These are phyloP conservation scores for Yamadazyma sp. DNA, from an alignment of 1,139 yeast species.

Conservation along the genomic window DNA sequence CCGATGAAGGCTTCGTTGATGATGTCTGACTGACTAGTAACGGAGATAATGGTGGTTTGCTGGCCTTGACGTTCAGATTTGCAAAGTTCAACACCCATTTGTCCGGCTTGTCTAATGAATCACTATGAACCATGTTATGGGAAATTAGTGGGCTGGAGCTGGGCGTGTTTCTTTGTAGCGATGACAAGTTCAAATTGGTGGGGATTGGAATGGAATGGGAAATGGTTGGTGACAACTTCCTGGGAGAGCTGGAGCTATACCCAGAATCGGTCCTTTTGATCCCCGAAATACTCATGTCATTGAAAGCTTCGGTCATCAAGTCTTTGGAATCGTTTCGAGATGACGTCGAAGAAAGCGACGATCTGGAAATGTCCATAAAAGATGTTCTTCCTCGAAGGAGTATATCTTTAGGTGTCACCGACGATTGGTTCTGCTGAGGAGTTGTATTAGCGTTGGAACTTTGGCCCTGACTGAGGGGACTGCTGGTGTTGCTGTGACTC, in stretches of 20 bases:
- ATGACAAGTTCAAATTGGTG: constrained; percentile 47
- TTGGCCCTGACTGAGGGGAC: background rate
- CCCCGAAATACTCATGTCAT: constrained; percentile 18
- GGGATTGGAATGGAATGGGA: constrained; percentile 38
- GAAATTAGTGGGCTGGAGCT: constrained; percentile 41
- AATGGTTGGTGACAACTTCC: constrained; percentile 30
- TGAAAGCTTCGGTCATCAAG: constrained; percentile 26
- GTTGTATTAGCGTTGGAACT: background rate
- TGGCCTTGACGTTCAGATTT: background rate
- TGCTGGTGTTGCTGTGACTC: background rate
- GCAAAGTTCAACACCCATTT: constrained; percentile 7
- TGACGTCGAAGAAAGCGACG: constrained; percentile 18
- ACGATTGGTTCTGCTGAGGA: constrained; percentile 4
- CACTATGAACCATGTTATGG: constrained; percentile 11
- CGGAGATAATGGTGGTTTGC: constrained; percentile 80
- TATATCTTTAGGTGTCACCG: constrained; percentile 45
- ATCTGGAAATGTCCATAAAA: constrained; percentile 17
- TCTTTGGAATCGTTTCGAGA: constrained; percentile 23
- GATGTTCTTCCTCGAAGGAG: constrained; percentile 30
- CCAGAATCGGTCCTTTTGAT: constrained; percentile 24
- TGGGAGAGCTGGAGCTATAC: constrained; percentile 50
- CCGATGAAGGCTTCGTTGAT: constrained; percentile 50
- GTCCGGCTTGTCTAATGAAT: constrained; percentile 9
- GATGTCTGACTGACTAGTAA: constrained; percentile 64
- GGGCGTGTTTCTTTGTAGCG: constrained; percentile 59